Evolutionary conservation across 2,329 filamentous ascomycete species (phyloP), one percentile per base, ranked within the genome.

Genomic region (Epichloe hybrida): DNA sequence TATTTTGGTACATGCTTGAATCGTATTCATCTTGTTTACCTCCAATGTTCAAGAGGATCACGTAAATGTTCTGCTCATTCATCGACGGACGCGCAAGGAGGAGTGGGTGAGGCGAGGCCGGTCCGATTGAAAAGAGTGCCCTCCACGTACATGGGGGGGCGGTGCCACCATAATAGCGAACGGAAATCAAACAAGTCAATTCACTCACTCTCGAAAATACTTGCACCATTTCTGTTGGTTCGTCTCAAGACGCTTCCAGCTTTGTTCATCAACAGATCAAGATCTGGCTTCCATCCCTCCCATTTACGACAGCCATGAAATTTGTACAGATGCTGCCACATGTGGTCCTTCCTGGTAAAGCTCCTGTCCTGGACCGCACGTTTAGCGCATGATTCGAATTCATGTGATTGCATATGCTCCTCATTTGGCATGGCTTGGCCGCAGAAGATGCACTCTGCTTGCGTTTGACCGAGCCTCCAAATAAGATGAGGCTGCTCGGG

Each of bases 381-480:
- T 49, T 77, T 72, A 20, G 73, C 72, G 56, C 79, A 82, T 3
- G 71, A 56, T 35, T 69, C 65, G 21, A 70, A 71, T 51, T 72
- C 68, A 52, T 72, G 69, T 4, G 65, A 63, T 21, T 64, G 58
- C 3, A 69, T 57, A 49, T 72, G 69, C 37, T 65, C 57, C 3
- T 66, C 59, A 1, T 57, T 62, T 1, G 68, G 67, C 0, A 61
- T 59, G 2, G 46, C 44, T 6, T 61, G 52, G 0, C 69, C 69
- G 47, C 69, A 72, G 36, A 71, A 70, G 20, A 67, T 56, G 51
- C 69, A 72, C 21, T 68, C 62, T 0, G 68, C 64, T 9, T 67
- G 65, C 5, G 67, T 70, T 17, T 73, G 69, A 15, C 68, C 66
- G 42, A 76, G 69, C 4, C 75, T 69, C 54, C 77, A 72, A 2